Evolutionary conservation across 2,329 filamentous ascomycete genomes (phyloP), one percentile per base, ranked within the genome.

Genomic region (Fusarium lyarnte): DNA sequence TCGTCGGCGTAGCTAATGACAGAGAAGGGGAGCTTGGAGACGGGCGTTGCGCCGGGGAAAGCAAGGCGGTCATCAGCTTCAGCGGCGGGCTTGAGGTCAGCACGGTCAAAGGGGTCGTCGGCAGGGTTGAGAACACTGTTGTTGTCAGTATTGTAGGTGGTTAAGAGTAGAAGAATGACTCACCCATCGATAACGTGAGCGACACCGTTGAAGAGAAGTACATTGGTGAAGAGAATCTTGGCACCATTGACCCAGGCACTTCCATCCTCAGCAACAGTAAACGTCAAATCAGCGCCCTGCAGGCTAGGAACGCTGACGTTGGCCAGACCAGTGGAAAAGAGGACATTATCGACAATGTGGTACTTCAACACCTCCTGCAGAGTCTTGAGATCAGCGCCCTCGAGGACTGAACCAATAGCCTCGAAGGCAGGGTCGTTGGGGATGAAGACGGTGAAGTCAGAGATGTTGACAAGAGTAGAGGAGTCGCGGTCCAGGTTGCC

Each of bases 181-280:
- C 36, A 79, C 78, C 69, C 70, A 36, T 81, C 79, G 51, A 81
- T 77, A 36, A 77, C 71, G 41, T 82, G 80, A 12, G 77, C 80
- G 14, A 82, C 74, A 41, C 80, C 79, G 38, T 81, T 82, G 46
- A 68, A 76, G 4, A 80, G 51, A 21, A 82, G 76, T 17, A 71
- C 65, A 58, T 82, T 79, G 27, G 79, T 72, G 9, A 76, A 73
- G 4, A 79, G 66, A 36, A 82, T 80, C 61, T 74, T 78, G 0
- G 80, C 80, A 16, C 73, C 72, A 16, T 81, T 80, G 1, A 82
- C 78, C 74, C 74, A 81, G 6, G 74, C 76, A 17, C 71, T 74
- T 10, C 78, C 77, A 45, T 79, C 74, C n/a, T 77, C 69, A 11
- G 74, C 63, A 31, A 81, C 78, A 19, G 78, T 80, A 43, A 81